Conservation (phyloP, 371 early-diverging fungal genomes). For the Mucor racemosus region DNA sequence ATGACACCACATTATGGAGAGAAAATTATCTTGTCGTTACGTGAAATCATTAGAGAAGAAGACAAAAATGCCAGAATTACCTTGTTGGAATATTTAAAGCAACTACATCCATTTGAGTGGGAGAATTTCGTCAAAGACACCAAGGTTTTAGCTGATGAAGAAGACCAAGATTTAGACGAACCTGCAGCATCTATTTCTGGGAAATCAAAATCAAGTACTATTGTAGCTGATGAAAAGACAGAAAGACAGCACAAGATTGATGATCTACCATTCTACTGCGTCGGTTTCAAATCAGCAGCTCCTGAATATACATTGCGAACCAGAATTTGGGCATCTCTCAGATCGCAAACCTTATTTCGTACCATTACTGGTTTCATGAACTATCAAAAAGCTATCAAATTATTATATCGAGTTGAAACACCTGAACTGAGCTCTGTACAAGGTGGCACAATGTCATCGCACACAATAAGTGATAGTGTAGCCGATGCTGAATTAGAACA, state of each 20-base stretch:
- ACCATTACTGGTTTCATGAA: slow-evolving; percentile 92
- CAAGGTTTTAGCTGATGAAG: slow-evolving; percentile 77
- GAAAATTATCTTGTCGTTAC: slow-evolving; percentile 81
- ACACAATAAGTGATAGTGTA: background rate
- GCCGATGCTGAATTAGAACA: slow-evolving; percentile 65
- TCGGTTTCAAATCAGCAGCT: slow-evolving; percentile 83
- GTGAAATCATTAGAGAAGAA: slow-evolving; percentile 85
- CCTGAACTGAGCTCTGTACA: slow-evolving; percentile 67
- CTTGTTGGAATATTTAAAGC: slow-evolving; percentile 83
- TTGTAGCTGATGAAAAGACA: slow-evolving; percentile 40
- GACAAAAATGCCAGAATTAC: slow-evolving; percentile 82
- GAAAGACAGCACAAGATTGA: slow-evolving; percentile 64
- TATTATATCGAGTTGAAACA: slow-evolving; percentile 81
- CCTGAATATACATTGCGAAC: slow-evolving; percentile 86
- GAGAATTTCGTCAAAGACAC: slow-evolving; percentile 90
- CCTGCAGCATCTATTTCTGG: background rate
- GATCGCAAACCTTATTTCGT: slow-evolving; percentile 87
- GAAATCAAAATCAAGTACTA: slow-evolving; percentile 11
- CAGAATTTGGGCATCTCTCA: slow-evolving; percentile 89
- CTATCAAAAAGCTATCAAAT: slow-evolving; percentile 81
- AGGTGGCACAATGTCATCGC: slow-evolving; percentile 30
- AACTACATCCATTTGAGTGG: slow-evolving; percentile 86
- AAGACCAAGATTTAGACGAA: slow-evolving; percentile 1
- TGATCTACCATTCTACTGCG: slow-evolving; percentile 80
- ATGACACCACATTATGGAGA: slow-evolving; percentile 89